Conservation (phyloP, 176 grass and related monocot genomes). For the Carex kokanica region DNA sequence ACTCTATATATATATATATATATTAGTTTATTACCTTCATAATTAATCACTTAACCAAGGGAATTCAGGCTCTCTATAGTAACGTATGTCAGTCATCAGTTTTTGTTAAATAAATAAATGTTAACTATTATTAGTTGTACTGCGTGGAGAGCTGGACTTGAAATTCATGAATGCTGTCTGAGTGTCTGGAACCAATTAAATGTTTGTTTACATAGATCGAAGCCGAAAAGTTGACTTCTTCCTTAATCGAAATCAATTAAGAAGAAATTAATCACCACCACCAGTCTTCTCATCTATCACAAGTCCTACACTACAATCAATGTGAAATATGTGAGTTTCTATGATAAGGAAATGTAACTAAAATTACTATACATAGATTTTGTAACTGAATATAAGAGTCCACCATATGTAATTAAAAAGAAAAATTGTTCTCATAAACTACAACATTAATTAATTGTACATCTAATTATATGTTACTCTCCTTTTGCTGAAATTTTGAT, state of each 20-base stretch:
- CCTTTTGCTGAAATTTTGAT: not conserved
- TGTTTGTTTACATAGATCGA: conserved; percentile 3
- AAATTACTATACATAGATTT: too few species aligned
- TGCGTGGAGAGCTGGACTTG: not conserved
- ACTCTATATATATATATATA: too few species aligned
- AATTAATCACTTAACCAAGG: too few species aligned
- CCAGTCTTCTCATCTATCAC: not conserved
- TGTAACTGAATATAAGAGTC: not conserved
- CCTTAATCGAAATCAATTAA: conserved; percentile 7
- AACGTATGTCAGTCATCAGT: too few species aligned
- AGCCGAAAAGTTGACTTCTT: not conserved
- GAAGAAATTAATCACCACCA: not conserved
- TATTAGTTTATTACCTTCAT: too few species aligned
- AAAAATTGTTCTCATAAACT: not conserved
- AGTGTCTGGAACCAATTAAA: not conserved
- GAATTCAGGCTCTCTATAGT: too few species aligned
- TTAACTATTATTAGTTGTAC: not conserved
- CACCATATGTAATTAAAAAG: too few species aligned
- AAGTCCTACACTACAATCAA: not conserved
- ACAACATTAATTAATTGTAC: not conserved
- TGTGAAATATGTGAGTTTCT: not conserved
- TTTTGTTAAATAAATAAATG: not conserved
- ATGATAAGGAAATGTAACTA: not conserved
- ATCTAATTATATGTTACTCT: not conserved
- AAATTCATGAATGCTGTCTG: not conserved